A percentile compares a stretch with the other conserved stretches of the same genome.
phyloP scores from a whole-genome alignment of 2,329 filamentous ascomycete genomes.

The Fusarium humuli region DNA sequence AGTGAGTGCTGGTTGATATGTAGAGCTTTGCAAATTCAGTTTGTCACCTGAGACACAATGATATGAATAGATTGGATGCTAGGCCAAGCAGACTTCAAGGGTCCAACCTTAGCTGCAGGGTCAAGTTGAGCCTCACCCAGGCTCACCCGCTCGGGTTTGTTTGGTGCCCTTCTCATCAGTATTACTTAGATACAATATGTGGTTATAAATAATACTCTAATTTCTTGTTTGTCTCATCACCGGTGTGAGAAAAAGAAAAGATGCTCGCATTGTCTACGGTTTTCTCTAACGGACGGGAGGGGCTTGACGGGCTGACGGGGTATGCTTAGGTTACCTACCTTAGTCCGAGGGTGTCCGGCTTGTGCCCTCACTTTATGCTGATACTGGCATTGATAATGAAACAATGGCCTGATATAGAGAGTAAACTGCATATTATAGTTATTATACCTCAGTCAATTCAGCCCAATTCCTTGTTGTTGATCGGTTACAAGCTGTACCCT shows the following conservation, averaged over 20 bases:
- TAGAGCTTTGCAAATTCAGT: background rate
- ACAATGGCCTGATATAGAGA: background rate
- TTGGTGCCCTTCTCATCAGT: background rate
- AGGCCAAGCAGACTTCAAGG: background rate
- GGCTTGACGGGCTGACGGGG: background rate
- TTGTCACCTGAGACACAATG: background rate
- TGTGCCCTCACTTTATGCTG: background rate
- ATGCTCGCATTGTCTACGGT: conserved; percentile 10
- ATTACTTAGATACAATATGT: background rate
- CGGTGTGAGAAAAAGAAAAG: conserved; percentile 22
- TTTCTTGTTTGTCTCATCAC: conserved; percentile 23
- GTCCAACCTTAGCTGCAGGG: conserved; percentile 7
- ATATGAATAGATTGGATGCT: background rate
- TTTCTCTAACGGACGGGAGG: background rate
- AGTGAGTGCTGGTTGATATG: background rate
- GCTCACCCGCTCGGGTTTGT: background rate
- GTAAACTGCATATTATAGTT: background rate
- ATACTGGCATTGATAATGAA: background rate
- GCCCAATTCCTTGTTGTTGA: background rate
- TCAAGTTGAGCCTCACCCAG: conserved; percentile 9
- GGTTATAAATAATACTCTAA: background rate
- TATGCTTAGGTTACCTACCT: conserved; percentile 2
- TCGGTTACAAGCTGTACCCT: background rate
- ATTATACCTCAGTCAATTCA: background rate
- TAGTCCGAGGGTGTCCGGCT: background rate